phyloP scores from a whole-genome alignment of 257 asterid genomes.

The Datura wrightii region DNA sequence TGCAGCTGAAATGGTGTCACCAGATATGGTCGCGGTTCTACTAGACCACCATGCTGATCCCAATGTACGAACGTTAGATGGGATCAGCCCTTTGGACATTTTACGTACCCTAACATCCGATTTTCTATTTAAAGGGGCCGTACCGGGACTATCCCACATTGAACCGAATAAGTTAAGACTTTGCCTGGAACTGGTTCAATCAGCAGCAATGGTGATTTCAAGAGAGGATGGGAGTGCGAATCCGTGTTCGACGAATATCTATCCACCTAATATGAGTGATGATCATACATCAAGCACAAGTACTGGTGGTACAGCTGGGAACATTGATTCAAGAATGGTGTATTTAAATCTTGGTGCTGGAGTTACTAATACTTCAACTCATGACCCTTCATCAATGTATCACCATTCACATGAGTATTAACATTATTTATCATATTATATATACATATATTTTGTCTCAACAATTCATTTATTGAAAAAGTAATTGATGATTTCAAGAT shows the following conservation, averaged over 20 bases:
- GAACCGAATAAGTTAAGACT: constrained; percentile 92
- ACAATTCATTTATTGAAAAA: not conserved
- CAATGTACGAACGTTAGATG: constrained; percentile 76
- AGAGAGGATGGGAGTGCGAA: constrained; percentile 75
- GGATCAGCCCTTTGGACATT: constrained; percentile 79
- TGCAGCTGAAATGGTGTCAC: constrained; percentile 96
- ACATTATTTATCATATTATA: not conserved
- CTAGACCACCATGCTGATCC: constrained; percentile 98
- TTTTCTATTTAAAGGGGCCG: constrained; percentile 83
- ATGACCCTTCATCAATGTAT: constrained; percentile 61
- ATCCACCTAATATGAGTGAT: constrained; percentile 61
- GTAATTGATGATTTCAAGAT: not conserved
- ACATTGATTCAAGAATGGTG: constrained; percentile 80
- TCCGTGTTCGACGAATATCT: constrained; percentile 47
- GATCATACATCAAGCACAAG: constrained; percentile 54
- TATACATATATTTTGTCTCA: not conserved
- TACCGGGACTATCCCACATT: constrained; percentile 74
- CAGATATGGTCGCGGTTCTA: constrained; percentile 95
- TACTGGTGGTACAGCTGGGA: constrained; percentile 42
- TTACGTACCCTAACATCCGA: constrained; percentile 95
- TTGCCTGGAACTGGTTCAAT: constrained; percentile 87
- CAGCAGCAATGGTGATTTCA: constrained; percentile 92
- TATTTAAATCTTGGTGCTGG: constrained; percentile 77
- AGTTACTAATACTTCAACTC: constrained; percentile 45
- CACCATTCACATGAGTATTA: constrained; percentile 71